phyloP scores from a whole-genome alignment of 805 yeast species.

The Suhomyces kilbournensis region DNA sequence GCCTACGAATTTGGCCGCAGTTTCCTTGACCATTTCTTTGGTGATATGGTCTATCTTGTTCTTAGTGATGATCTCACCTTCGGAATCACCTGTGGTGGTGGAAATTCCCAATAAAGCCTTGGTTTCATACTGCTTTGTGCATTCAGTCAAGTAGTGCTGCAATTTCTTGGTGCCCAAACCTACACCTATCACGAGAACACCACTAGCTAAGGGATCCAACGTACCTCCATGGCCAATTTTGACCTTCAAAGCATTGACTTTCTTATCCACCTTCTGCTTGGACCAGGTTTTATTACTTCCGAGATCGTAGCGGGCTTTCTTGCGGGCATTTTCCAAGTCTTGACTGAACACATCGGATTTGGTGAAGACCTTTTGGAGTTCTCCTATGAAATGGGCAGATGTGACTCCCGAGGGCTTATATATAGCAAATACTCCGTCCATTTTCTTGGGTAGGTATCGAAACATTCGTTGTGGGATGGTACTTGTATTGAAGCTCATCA shows the following conservation, averaged over 20 bases:
- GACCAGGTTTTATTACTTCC: conserved; percentile 39
- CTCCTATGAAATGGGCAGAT: conserved; percentile 69
- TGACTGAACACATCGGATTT: conserved; percentile 54
- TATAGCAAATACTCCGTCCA: conserved; percentile 94
- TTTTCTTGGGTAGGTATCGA: conserved; percentile 22
- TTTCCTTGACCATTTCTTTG: conserved; percentile 45
- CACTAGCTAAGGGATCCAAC: conserved; percentile 92
- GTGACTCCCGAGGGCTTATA: conserved; percentile 85
- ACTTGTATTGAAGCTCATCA: not conserved
- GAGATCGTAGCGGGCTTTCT: conserved; percentile 41
- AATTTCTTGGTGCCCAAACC: conserved; percentile 86
- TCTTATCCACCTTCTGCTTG: conserved; percentile 48
- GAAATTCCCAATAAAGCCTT: conserved; percentile 83
- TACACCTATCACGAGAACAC: conserved; percentile 88
- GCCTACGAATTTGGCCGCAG: conserved; percentile 72
- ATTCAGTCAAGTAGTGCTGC: conserved; percentile 65
- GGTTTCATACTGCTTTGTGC: conserved; percentile 78
- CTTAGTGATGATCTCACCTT: conserved; percentile 72
- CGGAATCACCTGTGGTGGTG: conserved; percentile 92
- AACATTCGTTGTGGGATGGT: conserved; percentile 9
- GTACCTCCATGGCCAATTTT: conserved; percentile 99
- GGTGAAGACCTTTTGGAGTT: conserved; percentile 62
- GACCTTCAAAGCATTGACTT: conserved; percentile 54
- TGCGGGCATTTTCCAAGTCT: conserved; percentile 50
- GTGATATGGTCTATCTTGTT: conserved; percentile 58